Conservation (phyloP, 768 basidiomycete species). For the Tremella fuciformis region DNA sequence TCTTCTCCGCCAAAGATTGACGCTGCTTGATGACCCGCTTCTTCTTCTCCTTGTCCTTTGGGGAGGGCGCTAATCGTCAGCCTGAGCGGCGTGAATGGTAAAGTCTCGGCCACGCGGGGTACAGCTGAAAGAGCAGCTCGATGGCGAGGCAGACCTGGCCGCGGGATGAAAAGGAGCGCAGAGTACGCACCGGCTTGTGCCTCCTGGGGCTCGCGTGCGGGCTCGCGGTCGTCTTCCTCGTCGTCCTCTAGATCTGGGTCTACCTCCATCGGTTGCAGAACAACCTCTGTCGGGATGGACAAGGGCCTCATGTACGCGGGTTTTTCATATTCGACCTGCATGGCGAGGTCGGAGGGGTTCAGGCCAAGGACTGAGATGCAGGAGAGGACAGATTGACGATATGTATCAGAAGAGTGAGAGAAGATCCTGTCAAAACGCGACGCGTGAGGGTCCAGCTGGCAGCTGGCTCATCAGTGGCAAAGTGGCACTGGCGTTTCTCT, state of each 20-base stretch:
- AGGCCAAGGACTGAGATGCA: too few species aligned
- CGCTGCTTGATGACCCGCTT: constrained; percentile 38
- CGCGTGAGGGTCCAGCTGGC: too few species aligned
- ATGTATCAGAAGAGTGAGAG: too few species aligned
- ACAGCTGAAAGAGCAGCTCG: neutral
- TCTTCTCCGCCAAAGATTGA: constrained; percentile 45
- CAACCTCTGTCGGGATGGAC: neutral
- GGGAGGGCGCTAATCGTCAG: constrained; percentile 4
- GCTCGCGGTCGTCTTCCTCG: constrained; percentile 2
- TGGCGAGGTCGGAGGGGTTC: neutral
- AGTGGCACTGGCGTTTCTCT: too few species aligned
- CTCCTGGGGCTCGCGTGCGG: too few species aligned
- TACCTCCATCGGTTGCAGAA: neutral
- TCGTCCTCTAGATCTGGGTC: constrained; percentile 7
- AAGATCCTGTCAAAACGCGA: too few species aligned
- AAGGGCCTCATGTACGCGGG: too few species aligned
- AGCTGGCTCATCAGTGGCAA: too few species aligned
- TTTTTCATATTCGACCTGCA: constrained; percentile 4
- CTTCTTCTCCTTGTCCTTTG: constrained; percentile 24
- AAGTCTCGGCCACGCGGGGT: neutral
- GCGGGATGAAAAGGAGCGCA: too few species aligned
- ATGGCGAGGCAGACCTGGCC: too few species aligned
- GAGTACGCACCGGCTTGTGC: neutral
- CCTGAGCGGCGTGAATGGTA: neutral
- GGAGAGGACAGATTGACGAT: too few species aligned